Conservation (phyloP, 371 early-diverging fungal genomes). For the Mortierella sp. region DNA sequence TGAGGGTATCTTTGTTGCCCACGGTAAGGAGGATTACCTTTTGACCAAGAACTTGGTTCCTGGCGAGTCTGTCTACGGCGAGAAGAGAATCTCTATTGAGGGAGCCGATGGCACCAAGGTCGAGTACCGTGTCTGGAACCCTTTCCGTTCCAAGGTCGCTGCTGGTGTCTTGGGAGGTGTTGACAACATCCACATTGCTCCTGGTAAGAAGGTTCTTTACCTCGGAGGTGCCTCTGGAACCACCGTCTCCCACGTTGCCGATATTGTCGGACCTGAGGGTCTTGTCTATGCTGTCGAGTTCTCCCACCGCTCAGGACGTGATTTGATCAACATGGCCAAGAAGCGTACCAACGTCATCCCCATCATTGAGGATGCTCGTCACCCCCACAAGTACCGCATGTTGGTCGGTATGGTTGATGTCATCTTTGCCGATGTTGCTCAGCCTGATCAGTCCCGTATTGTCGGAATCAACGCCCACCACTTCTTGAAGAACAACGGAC, state of each 20-base stretch:
- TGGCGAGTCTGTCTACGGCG: constrained; percentile 99
- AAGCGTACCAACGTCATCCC: constrained; percentile 99
- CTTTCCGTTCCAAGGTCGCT: constrained; percentile 99
- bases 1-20: constrained; percentile 96
- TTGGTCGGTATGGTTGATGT: constrained; percentile 99
- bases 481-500: constrained; percentile 98
- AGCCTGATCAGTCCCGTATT: constrained; percentile 99
- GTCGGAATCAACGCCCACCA: constrained; percentile 99
- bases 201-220: constrained; percentile 99
- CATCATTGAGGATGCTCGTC: constrained; percentile 99
- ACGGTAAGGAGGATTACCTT: constrained; percentile 99
- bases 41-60: constrained; percentile 99
- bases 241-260: constrained; percentile 99
- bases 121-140: constrained; percentile 99
- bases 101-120: constrained; percentile 96
- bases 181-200: constrained; percentile 97
- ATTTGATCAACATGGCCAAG: constrained; percentile 99
- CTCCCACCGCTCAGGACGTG: constrained; percentile 99
- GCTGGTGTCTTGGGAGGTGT: constrained; percentile 99
- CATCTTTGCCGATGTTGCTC: constrained; percentile 99
- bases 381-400: constrained; percentile 94
- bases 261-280: constrained; percentile 98
- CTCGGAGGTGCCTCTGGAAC: constrained; percentile 99
- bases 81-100: constrained; percentile 98
- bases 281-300: constrained; percentile 99